Base-by-base conservation (phyloP, 257 asterid genomes). In the Solanum bulbocastanum region DNA sequence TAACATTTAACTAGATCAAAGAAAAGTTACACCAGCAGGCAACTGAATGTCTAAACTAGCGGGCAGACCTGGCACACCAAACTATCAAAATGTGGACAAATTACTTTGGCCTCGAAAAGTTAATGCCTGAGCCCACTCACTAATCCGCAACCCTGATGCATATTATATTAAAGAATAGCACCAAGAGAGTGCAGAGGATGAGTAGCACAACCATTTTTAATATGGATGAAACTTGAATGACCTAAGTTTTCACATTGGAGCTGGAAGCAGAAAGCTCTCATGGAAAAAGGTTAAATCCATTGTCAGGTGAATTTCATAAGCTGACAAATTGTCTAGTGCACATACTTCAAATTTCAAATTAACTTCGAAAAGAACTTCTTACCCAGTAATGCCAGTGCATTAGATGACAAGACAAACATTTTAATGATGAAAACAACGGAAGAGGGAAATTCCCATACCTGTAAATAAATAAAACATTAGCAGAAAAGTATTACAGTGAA, bases 391-490 rank as follows among this genome's bases (percentile, higher is more conserved):
- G 99, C 98, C 90, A 96, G 93, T 20, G 91, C 90, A 84, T 94
- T 95, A 89, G 98, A 95, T 74, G 99, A 95, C 86, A 95, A 81
- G 90, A 95, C 94, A 94, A 96, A 93, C 90, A 94, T 90, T 90
- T 95, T 98, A 74, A 94, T 87, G 90, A 96, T 93, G 91, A 91
- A 90, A 87, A 93, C 86, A 92, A 91, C 93, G 1, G 97, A 92
- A 86, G 94, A 88, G 87, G 98, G 98, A 83, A 96, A 95, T 84
- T 95, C 96, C 98, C 98, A 96, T 49, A 96, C 98, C 98, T 96
- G 91, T 85, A 90, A 88, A 87, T 87, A 72, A 13, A 36, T 49
- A 35, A 62, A 35, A 33, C 46, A 44, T 35, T 42, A 86, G 25
- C 73, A 71, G 22, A 20, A 73, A 71, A 46, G 40, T 46, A 52